phyloP scores from a whole-genome alignment of 306 rosid genomes.

The Geum urbanum region DNA sequence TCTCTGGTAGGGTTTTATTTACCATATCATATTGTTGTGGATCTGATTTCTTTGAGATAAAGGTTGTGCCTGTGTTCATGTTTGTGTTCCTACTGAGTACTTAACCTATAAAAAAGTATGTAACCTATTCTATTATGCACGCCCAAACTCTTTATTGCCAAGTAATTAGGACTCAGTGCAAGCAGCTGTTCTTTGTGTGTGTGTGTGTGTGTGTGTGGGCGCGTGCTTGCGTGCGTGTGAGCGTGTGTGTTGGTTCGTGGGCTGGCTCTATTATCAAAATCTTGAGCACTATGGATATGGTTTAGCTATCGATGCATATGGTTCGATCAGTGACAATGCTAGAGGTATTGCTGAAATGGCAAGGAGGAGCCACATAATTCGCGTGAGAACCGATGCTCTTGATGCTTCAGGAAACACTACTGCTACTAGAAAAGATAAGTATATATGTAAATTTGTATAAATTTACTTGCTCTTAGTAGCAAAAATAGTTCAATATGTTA shows the following conservation, averaged over 20 bases:
- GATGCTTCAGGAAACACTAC: constrained; percentile 99
- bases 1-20: no score
- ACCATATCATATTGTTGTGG: no score
- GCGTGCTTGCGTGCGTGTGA: constrained; percentile 19
- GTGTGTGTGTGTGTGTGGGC: no score
- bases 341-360: constrained; percentile 99
- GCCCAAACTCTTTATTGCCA: background rate
- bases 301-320: constrained; percentile 94
- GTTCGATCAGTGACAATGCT: constrained; percentile 97
- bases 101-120: no score
- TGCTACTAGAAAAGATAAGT: constrained; percentile 50
- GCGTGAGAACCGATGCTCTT: constrained; percentile 97
- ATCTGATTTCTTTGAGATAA: constrained; percentile 85
- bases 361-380: constrained; percentile 87
- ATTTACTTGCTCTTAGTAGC: background rate
- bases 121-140: no score
- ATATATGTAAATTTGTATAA: background rate
- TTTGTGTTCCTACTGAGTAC: background rate
- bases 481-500: no score
- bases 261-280: constrained; percentile 94
- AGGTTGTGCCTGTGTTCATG: constrained; percentile 29
- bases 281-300: constrained; percentile 92
- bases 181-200: constrained; percentile 30
- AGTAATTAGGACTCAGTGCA: constrained; percentile 29
- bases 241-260: constrained; percentile 92